Evolutionary conservation across 371 early-diverging fungal genomes (phyloP), one percentile per base, ranked within the genome.

Genomic region (Rhizopus sp.): DNA sequence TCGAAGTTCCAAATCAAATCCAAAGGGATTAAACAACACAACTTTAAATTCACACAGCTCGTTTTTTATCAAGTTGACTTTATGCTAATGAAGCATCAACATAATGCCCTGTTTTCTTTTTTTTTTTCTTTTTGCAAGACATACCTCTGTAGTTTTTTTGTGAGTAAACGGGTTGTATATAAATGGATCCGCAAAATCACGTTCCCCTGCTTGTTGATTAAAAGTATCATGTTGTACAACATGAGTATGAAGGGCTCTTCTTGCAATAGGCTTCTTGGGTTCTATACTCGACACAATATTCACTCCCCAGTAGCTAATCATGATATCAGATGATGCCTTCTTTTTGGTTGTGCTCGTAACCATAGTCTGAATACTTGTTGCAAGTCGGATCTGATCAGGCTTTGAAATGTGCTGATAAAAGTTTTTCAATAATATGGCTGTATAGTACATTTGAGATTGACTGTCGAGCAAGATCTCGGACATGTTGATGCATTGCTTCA

Each of bases 1-100:
- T 50, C 88, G 87, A 13, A 92, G 66, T 23, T 91, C 91, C 44
- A 93, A 64, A 57, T 90, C 91, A 63, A 93, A 90, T 9, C 85
- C 83, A 71, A 90, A 92, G 4, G 91, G 91, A 63, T 93, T 93
- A 3, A 86, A 72, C 31, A 93, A 64, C 0, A 78, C 78, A 1
- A 92, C 82, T 49, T 86, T 85, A 62, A 91, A 88, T 41, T 86
- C 84, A 4, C 84, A 82, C 0, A 81, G 52, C 57, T 93, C 93
- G 51, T 82, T 77, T 17, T 86, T 83, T 2, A 90, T 84, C 4
- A 75, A 41, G 15, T 8, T 57, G 9, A 69, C 58, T 42, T 72
- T 68, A 32, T 60, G 66, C 75, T 73, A 46, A 5, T 45, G 4
- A 57, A 31, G 45, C 44, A 10, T 17, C 4, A 16, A 3, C 5